Percentiles rank a stretch among this genome's conserved stretches.
phyloP scores from a whole-genome alignment of 345 rosid genomes.

The Salix koriyanagi region DNA sequence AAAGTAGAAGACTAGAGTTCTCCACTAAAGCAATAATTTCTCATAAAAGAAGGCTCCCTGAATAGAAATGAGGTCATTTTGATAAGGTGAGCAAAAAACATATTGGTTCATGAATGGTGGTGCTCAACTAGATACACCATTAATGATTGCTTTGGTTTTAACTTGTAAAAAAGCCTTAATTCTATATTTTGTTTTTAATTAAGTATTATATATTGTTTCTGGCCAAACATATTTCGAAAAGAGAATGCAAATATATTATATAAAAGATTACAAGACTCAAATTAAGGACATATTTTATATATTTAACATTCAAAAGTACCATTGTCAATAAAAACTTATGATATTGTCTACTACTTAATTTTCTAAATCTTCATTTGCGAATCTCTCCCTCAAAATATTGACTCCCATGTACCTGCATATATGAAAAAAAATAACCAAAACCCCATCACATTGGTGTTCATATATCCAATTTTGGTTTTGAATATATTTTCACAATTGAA shows the following conservation, averaged over 20 bases:
- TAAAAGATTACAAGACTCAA: no score
- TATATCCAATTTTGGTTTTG: neutral
- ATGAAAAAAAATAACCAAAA: neutral
- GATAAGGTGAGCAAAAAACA: no score
- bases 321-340: neutral
- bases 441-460: neutral
- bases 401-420: constrained; percentile 57
- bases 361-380: constrained; percentile 5
- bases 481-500: neutral
- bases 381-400: constrained; percentile 40
- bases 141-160: neutral
- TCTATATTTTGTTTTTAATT: no score
- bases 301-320: neutral
- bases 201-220: neutral
- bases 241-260: neutral
- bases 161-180: no score
- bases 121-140: neutral
- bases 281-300: neutral
- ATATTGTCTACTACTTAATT: neutral
- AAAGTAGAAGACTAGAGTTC: no score
- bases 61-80: no score
- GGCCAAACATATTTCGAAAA: neutral
- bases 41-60: no score
- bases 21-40: no score
- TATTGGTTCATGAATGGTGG: neutral